Base-by-base conservation (phyloP, 495 filamentous ascomycete species). In the Parmelia sp. region DNA sequence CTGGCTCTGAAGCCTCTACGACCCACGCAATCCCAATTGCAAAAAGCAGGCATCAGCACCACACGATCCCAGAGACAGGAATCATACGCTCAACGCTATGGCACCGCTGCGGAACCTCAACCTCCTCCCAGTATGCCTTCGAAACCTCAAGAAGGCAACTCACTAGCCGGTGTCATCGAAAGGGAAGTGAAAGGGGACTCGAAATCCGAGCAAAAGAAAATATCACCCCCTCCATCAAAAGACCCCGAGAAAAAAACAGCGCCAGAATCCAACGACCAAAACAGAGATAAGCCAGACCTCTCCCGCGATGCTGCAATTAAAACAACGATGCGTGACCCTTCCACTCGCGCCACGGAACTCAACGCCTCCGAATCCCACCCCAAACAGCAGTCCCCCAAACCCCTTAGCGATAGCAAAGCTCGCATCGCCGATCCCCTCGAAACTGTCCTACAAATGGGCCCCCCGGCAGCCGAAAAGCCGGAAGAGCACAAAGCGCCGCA, bases 371-470 rank as follows among this genome's bases (percentile, higher is more conserved):
- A 72, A 62, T 66, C 55, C 47, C 63, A 64, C 2, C 61, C 67
- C 1, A 71, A 78, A 66, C 77, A 79, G 66, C 69, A 64, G 0
- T 57, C 70, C 29, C 58, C 70, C 57, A 51, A 66, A 65, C 29
- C 51, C 68, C 51, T 10, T 40, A 61, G 33, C 45, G 55, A 70
- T 31, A 65, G 67, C 45, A 29, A 62, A 44, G 63, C 64, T 33
- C 61, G 61, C 39, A 60, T 39, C 35, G 70, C 72, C 42, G 84
- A 82, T 27, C 84, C 86, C 0, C 79, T 89, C 62, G 86, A 90
- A 44, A 84, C 83, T 19, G 83, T 91, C 19, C 78, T 90, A 1
- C 82, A 86, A 57, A 85, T 82, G 77, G 73, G 57, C n/a, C 25
- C 64, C 10, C 73, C 61, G 31, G 64, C 36, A 10, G 68, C 57